Base-by-base conservation (phyloP, 2,329 filamentous ascomycete genomes). In the Orbilia oligospora region DNA sequence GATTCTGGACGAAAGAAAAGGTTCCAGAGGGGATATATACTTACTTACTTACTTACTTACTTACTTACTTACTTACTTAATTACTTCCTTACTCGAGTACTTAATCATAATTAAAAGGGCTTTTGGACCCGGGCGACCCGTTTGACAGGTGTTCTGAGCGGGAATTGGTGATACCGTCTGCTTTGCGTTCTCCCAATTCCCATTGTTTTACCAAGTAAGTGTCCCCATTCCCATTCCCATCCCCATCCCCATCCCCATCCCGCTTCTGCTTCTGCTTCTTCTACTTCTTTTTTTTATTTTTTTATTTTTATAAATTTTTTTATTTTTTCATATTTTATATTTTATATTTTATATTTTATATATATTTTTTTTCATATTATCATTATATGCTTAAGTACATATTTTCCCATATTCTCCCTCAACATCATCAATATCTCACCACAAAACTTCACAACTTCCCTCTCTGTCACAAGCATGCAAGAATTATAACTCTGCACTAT, bases 361-460 rank as follows among this genome's bases (percentile, higher is more conserved):
- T 58, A 55, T 65, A 72, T 49, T 69, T 56, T 70, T 36, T 66
- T 49, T 58, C n/a, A n/a, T n/a, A n/a, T n/a, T n/a, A n/a, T n/a
- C n/a, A n/a, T n/a, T n/a, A n/a, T n/a, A n/a, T n/a, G n/a, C n/a
- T n/a, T n/a, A n/a, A n/a, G n/a, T n/a, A n/a, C n/a, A n/a, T n/a
- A n/a, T n/a, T n/a, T n/a, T n/a, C n/a, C n/a, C n/a, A n/a, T n/a
- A n/a, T n/a, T n/a, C n/a, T n/a, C n/a, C n/a, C n/a, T n/a, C n/a
- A n/a, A n/a, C n/a, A n/a, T n/a, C n/a, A n/a, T 71, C 80, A 75
- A 80, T 76, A 70, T 67, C 22, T 68, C 56, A 51, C 20, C 48
- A 51, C 48, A 51, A 22, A 12, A 51, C 22, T 24, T 22, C 46
- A 49, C 46, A 49, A 24, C 41, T 46, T 18, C n/a, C 44, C n/a